Evolutionary conservation across 768 basidiomycete genomes (phyloP), one percentile per base, ranked within the genome.

Genomic region (Mrakia gelida): DNA sequence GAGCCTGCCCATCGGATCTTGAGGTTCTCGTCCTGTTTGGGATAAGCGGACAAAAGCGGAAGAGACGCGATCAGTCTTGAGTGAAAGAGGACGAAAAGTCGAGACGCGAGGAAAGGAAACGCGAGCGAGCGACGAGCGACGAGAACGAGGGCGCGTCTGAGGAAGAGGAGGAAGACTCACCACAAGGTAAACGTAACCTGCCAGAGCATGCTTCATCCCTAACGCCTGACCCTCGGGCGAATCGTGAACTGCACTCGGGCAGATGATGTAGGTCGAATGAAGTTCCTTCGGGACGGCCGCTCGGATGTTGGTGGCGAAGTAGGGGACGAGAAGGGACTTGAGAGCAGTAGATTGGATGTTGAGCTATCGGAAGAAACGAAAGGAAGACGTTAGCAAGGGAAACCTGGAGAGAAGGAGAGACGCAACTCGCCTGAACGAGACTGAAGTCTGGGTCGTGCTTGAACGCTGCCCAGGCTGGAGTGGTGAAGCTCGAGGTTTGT

Each of bases 1-100:
- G 68, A 77, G 38, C 59, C 76, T 10, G 76, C 76, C 76, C 76
- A 77, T 28, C 76, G 76, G 11, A 77, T 59, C 59, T 77, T 77
- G 34, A 72, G 54, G 59, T 77, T 72, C 59, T 77, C 76, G 61
- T 77, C 76, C 76, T 77, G 54, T 2, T 8, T n/a, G n/a, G n/a
- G n/a, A n/a, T n/a, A n/a, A n/a, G n/a, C n/a, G n/a, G n/a, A n/a
- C n/a, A n/a, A n/a, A n/a, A n/a, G n/a, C n/a, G n/a, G n/a, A n/a
- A n/a, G n/a, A n/a, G n/a, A n/a, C n/a, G n/a, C n/a, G 28, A 26
- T 63, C 38, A 49, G 45, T 10, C 15, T 16, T 6, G 28, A 63
- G 62, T 2, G 65, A 34, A 26, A 38, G 16, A 67, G 65, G 18
- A 9, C 4, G 23, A 34, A 18, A 62, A 26, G 30, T 3, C 9